Conservation (phyloP, 805 yeast species). For the Ogataea zsoltii region DNA sequence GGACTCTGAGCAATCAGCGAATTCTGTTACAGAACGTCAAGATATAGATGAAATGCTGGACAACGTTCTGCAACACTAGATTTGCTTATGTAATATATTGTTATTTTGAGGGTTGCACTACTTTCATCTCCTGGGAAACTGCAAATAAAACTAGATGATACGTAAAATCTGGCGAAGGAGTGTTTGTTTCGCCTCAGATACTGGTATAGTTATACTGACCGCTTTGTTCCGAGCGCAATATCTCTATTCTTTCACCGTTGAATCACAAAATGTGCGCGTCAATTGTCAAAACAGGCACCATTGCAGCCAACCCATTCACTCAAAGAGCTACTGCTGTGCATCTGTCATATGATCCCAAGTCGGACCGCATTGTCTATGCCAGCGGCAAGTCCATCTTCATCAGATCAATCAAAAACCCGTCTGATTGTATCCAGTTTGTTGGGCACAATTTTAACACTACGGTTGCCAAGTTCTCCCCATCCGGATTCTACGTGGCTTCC, state of each 20-base stretch:
- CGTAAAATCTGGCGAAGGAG: neutral
- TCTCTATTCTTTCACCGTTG: no score
- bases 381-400: conserved; percentile 78
- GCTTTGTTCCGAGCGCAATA: no score
- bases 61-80: neutral
- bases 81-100: neutral
- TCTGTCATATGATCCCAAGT: conserved; percentile 68
- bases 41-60: conserved; percentile 7
- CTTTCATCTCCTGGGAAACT: no score
- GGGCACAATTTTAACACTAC: conserved; percentile 74
- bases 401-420: conserved; percentile 60
- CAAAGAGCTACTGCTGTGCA: conserved; percentile 68
- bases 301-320: conserved; percentile 84
- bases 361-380: conserved; percentile 77
- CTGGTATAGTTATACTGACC: no score
- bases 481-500: conserved; percentile 86
- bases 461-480: conserved; percentile 84
- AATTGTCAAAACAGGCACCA: conserved; percentile 30
- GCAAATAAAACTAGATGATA: conserved; percentile 3
- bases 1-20: no score
- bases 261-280: conserved; percentile 20
- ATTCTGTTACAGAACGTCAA: neutral
- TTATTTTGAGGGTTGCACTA: neutral
- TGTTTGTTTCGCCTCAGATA: no score
- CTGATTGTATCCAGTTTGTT: conserved; percentile 61